Percentiles rank a stretch among this genome's conserved stretches.
These are phyloP conservation scores for Endothia cerciana DNA, from an alignment of 2,329 filamentous ascomycete species.

Conservation along the genomic window DNA sequence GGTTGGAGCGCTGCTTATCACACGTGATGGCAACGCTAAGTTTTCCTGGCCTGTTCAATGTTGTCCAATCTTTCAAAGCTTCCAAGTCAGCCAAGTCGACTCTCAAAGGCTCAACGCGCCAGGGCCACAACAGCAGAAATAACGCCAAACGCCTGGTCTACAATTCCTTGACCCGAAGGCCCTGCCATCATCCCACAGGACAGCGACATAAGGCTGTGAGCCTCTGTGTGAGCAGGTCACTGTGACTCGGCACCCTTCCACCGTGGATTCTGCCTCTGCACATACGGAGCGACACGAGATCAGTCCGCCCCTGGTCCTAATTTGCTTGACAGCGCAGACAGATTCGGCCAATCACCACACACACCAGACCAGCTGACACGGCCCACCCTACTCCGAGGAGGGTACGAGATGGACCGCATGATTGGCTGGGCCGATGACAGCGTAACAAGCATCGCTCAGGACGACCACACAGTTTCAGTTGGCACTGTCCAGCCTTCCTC, in stretches of 20 bases:
- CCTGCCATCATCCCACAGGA: conserved; percentile 14
- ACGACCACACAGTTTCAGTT: conserved; percentile 31
- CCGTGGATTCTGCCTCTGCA: conserved; percentile 9
- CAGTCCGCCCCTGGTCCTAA: conserved; percentile 4
- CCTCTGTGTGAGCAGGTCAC: neutral
- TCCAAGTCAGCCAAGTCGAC: conserved; percentile 18
- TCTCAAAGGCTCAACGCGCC: conserved; percentile 19
- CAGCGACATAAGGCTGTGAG: neutral
- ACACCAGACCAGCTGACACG: conserved; percentile 22
- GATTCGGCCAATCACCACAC: conserved; percentile 26
- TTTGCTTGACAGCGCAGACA: conserved; percentile 15
- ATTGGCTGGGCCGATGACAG: conserved; percentile 29
- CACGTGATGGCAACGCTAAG: conserved; percentile 15
- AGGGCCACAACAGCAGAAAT: conserved; percentile 7
- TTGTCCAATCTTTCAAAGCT: conserved; percentile 16
- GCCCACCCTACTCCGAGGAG: conserved; percentile 26
- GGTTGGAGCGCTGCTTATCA: conserved; percentile 10
- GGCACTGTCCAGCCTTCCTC: conserved; percentile 29
- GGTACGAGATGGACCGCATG: conserved; percentile 29
- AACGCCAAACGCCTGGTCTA: conserved; percentile 12
- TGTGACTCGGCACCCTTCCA: neutral
- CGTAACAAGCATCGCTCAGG: conserved; percentile 29
- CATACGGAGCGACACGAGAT: conserved; percentile 13
- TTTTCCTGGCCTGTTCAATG: conserved; percentile 12
- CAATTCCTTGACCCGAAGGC: conserved; percentile 18